Conservation (phyloP, 139 green algal genomes). For the Auxenochlorella pyrenoidosa region DNA sequence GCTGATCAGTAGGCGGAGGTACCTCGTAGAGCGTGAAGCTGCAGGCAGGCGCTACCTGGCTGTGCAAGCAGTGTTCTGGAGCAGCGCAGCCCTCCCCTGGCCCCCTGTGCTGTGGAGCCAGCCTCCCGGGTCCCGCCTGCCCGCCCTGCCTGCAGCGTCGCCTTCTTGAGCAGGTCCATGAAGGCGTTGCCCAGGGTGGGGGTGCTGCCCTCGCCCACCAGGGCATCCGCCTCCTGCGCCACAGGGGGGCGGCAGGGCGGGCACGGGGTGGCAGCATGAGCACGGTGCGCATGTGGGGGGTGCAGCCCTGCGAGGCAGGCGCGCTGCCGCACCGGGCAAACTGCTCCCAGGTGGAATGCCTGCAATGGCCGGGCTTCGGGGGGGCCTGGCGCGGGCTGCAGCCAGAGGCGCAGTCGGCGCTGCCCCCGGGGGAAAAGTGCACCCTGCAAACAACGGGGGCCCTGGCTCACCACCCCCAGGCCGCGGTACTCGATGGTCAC, state of each 20-base stretch:
- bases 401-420: too few species aligned
- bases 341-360: too few species aligned
- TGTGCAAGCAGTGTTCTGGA: not conserved
- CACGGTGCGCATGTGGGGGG: too few species aligned
- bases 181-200: slow-evolving; percentile 69
- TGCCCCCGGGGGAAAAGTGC: too few species aligned
- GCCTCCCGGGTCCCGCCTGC: not conserved
- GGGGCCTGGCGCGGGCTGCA: too few species aligned
- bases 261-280: too few species aligned
- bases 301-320: too few species aligned
- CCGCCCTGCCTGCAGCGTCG: slow-evolving; percentile 16
- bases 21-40: too few species aligned
- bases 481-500: slow-evolving; percentile 75
- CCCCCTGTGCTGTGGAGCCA: not conserved
- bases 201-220: slow-evolving; percentile 67
- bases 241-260: not conserved
- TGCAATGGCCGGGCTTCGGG: too few species aligned
- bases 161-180: slow-evolving; percentile 46
- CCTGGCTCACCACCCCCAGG: slow-evolving; percentile 56
- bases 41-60: not conserved
- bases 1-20: too few species aligned
- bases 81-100: not conserved
- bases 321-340: too few species aligned
- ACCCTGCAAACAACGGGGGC: too few species aligned
- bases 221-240: slow-evolving; percentile 65